phyloP scores from a whole-genome alignment of 2,329 filamentous ascomycete species.

The Aspergillus felis region DNA sequence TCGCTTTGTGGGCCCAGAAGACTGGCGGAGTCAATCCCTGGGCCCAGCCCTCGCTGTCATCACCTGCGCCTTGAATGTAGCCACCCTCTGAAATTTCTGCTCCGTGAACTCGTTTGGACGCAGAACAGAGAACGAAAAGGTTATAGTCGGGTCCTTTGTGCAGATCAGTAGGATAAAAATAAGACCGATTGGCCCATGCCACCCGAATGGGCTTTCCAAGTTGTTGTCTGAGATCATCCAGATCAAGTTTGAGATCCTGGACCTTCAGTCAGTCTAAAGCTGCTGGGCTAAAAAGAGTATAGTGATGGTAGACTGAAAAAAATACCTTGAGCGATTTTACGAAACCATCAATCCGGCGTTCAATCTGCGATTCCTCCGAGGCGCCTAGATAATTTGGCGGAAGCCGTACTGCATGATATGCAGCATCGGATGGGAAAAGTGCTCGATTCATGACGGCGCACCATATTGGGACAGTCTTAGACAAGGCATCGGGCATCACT shows the following conservation, averaged over 20 bases:
- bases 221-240: constrained; percentile 51
- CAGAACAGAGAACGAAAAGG: constrained; percentile 79
- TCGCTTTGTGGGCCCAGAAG: constrained; percentile 70
- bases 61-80: constrained; percentile 92
- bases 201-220: constrained; percentile 71
- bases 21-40: constrained; percentile 69
- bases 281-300: not conserved
- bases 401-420: constrained; percentile 58
- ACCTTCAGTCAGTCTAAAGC: constrained; percentile 11
- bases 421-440: constrained; percentile 61
- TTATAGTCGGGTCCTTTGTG: constrained; percentile 54
- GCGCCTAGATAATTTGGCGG: constrained; percentile 68
- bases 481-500: constrained; percentile 90
- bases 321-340: constrained; percentile 47
- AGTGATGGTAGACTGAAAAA: not conserved
- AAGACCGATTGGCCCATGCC: constrained; percentile 74
- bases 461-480: constrained; percentile 93
- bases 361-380: constrained; percentile 78
- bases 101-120: constrained; percentile 67
- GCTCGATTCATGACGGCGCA: constrained; percentile 77
- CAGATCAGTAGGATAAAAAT: constrained; percentile 45
- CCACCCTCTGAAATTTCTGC: constrained; percentile 66
- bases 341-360: constrained; percentile 55
- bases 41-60: constrained; percentile 94
- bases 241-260: constrained; percentile 59